These are phyloP conservation scores for Brettanomyces custersianus DNA, from an alignment of 805 yeast species.

Conservation along the genomic window DNA sequence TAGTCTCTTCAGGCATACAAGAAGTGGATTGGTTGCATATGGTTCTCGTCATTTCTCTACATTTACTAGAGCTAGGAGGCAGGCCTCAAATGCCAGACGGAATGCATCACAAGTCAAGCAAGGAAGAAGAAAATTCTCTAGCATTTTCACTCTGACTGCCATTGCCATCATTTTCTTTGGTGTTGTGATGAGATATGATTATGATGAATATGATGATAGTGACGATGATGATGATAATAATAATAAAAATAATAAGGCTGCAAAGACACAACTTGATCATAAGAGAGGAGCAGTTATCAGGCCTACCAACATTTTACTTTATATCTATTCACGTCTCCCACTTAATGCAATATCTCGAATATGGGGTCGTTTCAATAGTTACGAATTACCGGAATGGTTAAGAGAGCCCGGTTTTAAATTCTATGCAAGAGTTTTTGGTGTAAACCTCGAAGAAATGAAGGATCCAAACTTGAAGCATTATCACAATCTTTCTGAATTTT, in stretches of 20 bases:
- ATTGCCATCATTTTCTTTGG: constrained; percentile 45
- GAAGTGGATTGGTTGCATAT: constrained; percentile 14
- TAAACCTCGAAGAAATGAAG: constrained; percentile 77
- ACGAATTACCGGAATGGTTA: constrained; percentile 80
- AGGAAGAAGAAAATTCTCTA: constrained; percentile 12
- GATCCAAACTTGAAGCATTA: constrained; percentile 72
- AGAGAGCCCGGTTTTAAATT: constrained; percentile 73
- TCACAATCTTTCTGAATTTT: constrained; percentile 80
- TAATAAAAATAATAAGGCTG: not conserved
- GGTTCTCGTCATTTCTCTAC: not conserved
- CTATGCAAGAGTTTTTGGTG: constrained; percentile 79
- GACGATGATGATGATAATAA: constrained; percentile 20
- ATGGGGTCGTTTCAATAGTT: constrained; percentile 88
- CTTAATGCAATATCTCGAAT: constrained; percentile 82
- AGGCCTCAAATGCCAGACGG: too few species aligned
- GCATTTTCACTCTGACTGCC: constrained; percentile 49
- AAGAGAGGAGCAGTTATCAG: constrained; percentile 23
- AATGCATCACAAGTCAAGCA: not conserved
- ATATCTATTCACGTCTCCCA: constrained; percentile 84
- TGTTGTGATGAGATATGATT: constrained; percentile 35
- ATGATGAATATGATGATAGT: constrained; percentile 5
- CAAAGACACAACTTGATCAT: constrained; percentile 3
- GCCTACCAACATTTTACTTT: constrained; percentile 82
- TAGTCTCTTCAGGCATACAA: constrained; percentile 1
- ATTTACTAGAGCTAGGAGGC: too few species aligned